Evolutionary conservation across 208 protist species (phyloP), one percentile per base, ranked within the genome.

Genomic region (Porcisia deanei): DNA sequence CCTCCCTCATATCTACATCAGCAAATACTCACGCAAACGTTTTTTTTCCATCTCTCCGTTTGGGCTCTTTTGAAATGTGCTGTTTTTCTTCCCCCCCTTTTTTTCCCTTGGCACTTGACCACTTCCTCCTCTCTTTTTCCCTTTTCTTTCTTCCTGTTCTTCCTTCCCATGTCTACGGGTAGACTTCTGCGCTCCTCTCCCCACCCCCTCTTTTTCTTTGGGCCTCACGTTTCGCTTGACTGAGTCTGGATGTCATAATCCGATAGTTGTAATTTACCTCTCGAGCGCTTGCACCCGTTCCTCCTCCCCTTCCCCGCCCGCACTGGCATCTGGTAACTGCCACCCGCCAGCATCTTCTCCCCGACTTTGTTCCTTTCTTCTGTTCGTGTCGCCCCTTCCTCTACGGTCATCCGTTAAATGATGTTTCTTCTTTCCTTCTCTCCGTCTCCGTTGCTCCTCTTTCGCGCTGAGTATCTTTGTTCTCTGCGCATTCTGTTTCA

Each of bases 331-430:
- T 5, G 47, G 47, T 52, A 52, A 52, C 47, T 52, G 47, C 47
- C 47, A 14, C 10, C 47, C 10, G 47, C 47, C 10, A 14, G 47
- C 47, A 14, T 52, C 10, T 14, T 52, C 30, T 4, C 57, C 12
- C 57, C 25, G 8, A 61, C 63, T 59, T 70, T 37, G 43, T 66
- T 39, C 54, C 43, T 72, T 58, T 59, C 43, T 72, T 58, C 49
- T 18, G 20, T 25, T 30, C 39, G 8, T 37, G 5, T 49, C 22
- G 58, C n/a, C 73, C 16, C 54, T 63, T 55, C 14, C 43, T 59
- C 37, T 71, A 12, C 57, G 20, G 66, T 76, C 67, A 43, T 47
- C 55, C 69, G 20, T 37, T n/a, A 64, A 54, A 45, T 53, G 25
- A 7, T 73, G 18, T 71, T 57, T 71, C 47, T 58, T 58, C 66